Evolutionary conservation across 2,329 filamentous ascomycete genomes (phyloP).

Genomic region (Phoma sp.): DNA sequence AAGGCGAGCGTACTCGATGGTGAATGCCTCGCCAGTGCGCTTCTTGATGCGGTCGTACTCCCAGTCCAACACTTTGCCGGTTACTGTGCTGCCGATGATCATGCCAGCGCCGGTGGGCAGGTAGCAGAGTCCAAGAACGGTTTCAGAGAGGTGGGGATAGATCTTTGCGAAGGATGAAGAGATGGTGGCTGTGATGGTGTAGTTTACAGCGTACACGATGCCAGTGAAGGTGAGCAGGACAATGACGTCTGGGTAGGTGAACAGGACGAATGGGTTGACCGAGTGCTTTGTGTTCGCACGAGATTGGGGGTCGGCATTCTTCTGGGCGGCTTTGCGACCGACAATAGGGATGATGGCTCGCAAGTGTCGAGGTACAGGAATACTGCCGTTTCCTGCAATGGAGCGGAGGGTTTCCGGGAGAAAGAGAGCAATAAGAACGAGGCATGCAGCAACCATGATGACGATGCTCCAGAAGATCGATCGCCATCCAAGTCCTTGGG

Average conservation of each 20-base stretch:
- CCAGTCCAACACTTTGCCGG: slow-evolving; percentile 60
- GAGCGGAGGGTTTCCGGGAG: slow-evolving; percentile 53
- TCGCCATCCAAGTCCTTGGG: slow-evolving; percentile 46
- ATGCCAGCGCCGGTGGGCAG: slow-evolving; percentile 64
- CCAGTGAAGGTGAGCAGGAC: slow-evolving; percentile 53
- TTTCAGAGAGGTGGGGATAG: slow-evolving; percentile 34
- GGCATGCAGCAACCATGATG: slow-evolving; percentile 49
- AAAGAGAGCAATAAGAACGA: slow-evolving; percentile 46
- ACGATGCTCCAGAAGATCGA: slow-evolving; percentile 50
- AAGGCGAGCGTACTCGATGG: slow-evolving; percentile 37
- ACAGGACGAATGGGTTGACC: slow-evolving; percentile 38
- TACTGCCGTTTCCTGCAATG: slow-evolving; percentile 50
- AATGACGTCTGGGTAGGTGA: slow-evolving; percentile 46
- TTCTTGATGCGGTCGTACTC: slow-evolving; percentile 56
- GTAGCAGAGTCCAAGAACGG: slow-evolving; percentile 50
- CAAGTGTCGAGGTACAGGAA: slow-evolving; percentile 31
- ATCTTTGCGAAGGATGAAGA: slow-evolving; percentile 35
- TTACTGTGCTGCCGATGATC: slow-evolving; percentile 61
- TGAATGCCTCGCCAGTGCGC: slow-evolving; percentile 28
- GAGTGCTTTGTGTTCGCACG: slow-evolving; percentile 29
- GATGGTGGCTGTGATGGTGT: slow-evolving; percentile 43
- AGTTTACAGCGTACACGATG: slow-evolving; percentile 40
- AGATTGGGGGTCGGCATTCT: slow-evolving; percentile 17
- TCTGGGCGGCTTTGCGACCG: slow-evolving; percentile 28
- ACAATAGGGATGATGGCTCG: slow-evolving; percentile 33